Evolutionary conservation across 441 rosid genomes (phyloP), one percentile per base, ranked within the genome.

Genomic region (Caryocar brasiliense): DNA sequence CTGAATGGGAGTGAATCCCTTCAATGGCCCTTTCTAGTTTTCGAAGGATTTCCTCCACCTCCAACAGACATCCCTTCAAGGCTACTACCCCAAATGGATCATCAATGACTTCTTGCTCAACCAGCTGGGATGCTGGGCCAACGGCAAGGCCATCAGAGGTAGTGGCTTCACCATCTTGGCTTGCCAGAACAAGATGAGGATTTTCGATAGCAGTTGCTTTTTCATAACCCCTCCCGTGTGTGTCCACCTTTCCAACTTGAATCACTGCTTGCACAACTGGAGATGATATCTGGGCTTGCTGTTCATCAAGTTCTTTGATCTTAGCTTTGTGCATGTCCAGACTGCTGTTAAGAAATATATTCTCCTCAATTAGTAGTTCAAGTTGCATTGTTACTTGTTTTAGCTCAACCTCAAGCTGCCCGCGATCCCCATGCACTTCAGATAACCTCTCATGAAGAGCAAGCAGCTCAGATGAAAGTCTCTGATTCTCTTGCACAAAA

Each of bases 21-120:
- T 77, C 82, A 64, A 85, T 60, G 66, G 64, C 78, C 75, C 52
- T 68, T 40, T 80, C 94, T 61, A 93, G 91, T 48, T 73, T 65
- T 64, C 66, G 75, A 67, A 81, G 35, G 48, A 78, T 39, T 42
- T 58, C 66, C 42, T 67, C 85, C 5, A 81, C 85, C 66, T 80
- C 94, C 64, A 75, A 68, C 63, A 83, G 53, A 53, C 62, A 79
- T 39, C 74, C 72, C 47, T 53, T 77, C 50, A 89, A 50, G 57
- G 56, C 64, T 1, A 59, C 68, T 61, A 81, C 66, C 52, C 69
- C 82, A 52, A 38, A 68, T 51, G 70, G 47, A 61, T 73, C 65
- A 50, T 71, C 71, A 54, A 61, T 54, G 58, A 58, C 64, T 56
- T 70, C 83, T 53, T 41, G 61, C 32, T 63, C 56, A 24, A 22